phyloP scores from a whole-genome alignment of 1,284 basidiomycete species.

The Melampsora americana region DNA sequence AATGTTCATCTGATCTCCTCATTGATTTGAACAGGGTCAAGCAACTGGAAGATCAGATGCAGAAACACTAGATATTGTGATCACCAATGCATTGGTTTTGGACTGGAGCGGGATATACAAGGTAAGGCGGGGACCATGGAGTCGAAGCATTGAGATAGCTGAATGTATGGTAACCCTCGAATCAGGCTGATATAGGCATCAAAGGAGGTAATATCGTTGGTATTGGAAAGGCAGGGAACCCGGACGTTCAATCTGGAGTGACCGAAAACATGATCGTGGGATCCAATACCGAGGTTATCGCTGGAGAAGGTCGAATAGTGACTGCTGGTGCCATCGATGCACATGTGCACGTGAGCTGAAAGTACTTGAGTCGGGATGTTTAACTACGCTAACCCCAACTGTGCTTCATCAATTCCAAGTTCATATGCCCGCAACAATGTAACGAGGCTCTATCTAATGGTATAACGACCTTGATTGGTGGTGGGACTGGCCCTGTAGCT shows the following conservation, averaged over 20 bases:
- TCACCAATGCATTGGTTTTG: slow-evolving; percentile 89
- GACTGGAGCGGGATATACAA: slow-evolving; percentile 97
- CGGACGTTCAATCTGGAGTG: slow-evolving; percentile 83
- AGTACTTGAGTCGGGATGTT: neutral
- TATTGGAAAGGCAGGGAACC: slow-evolving; percentile 96
- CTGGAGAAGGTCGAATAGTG: slow-evolving; percentile 87
- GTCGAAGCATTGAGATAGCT: neutral
- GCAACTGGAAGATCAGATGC: slow-evolving; percentile 68
- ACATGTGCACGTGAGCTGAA: slow-evolving; percentile 65
- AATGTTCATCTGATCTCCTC: neutral
- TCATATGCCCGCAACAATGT: slow-evolving; percentile 87
- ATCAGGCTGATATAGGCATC: slow-evolving; percentile 91
- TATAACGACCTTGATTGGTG: slow-evolving; percentile 56
- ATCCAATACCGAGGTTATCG: slow-evolving; percentile 86
- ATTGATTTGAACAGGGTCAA: slow-evolving; percentile 63
- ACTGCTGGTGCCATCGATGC: slow-evolving; percentile 92
- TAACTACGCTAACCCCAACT: neutral
- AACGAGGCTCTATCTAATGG: slow-evolving; percentile 59
- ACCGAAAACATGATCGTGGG: slow-evolving; percentile 73
- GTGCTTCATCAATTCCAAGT: slow-evolving; percentile 55
- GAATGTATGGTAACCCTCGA: slow-evolving; percentile 21
- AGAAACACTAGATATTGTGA: slow-evolving; percentile 80
- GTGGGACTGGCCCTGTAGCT: slow-evolving; percentile 80
- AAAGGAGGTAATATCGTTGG: slow-evolving; percentile 78
- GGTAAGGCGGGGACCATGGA: slow-evolving; percentile 56